Evolutionary conservation across 2,329 filamentous ascomycete species (phyloP).

Genomic region (Phaeomoniella chlamydospora): DNA sequence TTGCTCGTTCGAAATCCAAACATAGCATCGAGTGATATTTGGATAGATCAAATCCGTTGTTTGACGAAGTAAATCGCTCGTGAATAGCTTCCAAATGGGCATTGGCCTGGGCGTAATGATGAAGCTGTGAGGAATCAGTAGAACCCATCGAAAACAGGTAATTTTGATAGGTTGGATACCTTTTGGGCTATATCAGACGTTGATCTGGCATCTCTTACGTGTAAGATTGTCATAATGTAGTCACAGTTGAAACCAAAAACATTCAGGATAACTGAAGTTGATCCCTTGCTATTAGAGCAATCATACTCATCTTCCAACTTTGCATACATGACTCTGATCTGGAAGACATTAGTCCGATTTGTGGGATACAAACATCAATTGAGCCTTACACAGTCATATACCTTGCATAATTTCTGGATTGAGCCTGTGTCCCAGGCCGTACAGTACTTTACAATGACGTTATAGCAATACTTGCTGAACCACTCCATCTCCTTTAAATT

Average conservation of each 20-base stretch:
- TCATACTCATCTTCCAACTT: too few relatives aligned
- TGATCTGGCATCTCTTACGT: not conserved
- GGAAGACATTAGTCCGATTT: too few relatives aligned
- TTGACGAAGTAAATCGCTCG: not conserved
- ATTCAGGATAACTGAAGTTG: too few relatives aligned
- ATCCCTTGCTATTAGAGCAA: too few relatives aligned
- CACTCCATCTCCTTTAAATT: constrained; percentile 57
- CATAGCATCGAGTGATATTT: constrained; percentile 56
- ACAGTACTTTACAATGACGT: constrained; percentile 52
- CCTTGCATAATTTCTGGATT: too few relatives aligned
- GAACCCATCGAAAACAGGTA: too few relatives aligned
- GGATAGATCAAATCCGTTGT: constrained; percentile 9
- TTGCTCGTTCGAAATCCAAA: constrained; percentile 66
- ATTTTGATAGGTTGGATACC: too few relatives aligned
- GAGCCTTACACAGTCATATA: too few relatives aligned
- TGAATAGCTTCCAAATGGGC: not conserved
- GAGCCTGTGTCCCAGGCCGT: constrained; percentile 35
- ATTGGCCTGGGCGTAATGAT: not conserved
- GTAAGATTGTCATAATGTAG: not conserved
- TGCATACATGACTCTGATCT: too few relatives aligned
- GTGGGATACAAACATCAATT: too few relatives aligned
- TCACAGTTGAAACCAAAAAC: not conserved
- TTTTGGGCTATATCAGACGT: not conserved
- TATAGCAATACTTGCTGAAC: constrained; percentile 75
- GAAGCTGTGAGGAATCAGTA: not conserved